Evolutionary conservation across 768 basidiomycete species (phyloP), one percentile per base, ranked within the genome.

Genomic region (Trametes gibbosa): DNA sequence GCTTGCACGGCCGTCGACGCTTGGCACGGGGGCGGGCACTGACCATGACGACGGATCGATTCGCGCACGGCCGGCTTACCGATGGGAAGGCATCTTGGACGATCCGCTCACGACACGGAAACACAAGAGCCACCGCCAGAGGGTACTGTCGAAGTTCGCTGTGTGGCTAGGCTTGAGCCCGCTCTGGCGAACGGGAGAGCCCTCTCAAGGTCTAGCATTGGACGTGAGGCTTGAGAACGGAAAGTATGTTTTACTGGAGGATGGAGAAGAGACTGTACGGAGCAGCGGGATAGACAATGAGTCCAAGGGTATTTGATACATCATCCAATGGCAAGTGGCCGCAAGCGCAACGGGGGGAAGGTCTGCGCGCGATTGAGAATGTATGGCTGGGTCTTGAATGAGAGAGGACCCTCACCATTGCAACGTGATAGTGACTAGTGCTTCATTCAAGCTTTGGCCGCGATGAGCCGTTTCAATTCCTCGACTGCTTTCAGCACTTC

Each of bases 111-210:
- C 70, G 10, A 70, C 67, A 34, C 72, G 71, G 16, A 72, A 68
- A 35, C 74, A 74, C 32, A 66, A 64, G 27, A 70, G 70, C 8
- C 74, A 73, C 16, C 70, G 71, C 40, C 74, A 70, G 46, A 76
- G 77, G 67, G 72, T 82, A 52, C 56, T 70, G 19, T 73, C 81
- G 5, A 89, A 85, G 67, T 62, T 89, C 24, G 80, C 81, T 5
- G 84, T 83, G 7, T 89, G 87, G 87, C 77, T 89, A 61, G 87
- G 88, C 0, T 58, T 88, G 37, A 85, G 82, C 9, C 87, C 87
- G 0, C 66, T 81, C 29, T 87, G 86, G 85, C 77, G 82, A 61
- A 67, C 78, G 1, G 80, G 81, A 0, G 63, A 70, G 3, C 73
- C 76, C 16, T 82, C 85, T 4, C 74, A 77, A 59, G 87, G 85